Base-by-base conservation (phyloP, 179 eudicot species). In the Carnegiea gigantea region DNA sequence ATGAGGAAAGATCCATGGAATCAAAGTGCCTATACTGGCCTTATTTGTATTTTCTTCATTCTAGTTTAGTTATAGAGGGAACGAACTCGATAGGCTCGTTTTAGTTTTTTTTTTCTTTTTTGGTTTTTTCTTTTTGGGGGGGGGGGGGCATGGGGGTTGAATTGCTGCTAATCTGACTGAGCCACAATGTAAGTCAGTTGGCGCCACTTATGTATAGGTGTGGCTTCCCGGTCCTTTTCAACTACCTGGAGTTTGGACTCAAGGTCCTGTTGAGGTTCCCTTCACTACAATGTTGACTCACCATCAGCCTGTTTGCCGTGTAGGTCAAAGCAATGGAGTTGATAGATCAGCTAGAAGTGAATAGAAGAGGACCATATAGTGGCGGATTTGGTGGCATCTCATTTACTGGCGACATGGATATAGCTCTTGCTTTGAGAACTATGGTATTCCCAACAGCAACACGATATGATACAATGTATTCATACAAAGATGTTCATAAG, bases 301-400 rank as follows among this genome's bases (percentile, higher is more conserved):
- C 18, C 57, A 12, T 51, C 57, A 4, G 57, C 10, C 4, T 51
- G 57, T 43, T 62, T 59, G 20, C 26, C 23, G 13, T 84, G 59
- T 38, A 89, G 91, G 91, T 89, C 10, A 89, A 85, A 83, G 91
- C 91, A 23, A 89, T 87, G 91, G 91, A 89, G 78, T 64, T 89
- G 38, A 87, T 89, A 38, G 91, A 89, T 30, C 67, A 87, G 82
- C 83, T 89, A 14, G 91, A 89, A 82, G 88, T 82, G 51, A 85
- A 82, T 9, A 83, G 89, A 73, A 88, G 91, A 62, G 91, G 91
- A 78, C 91, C 91, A 49, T 89, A 89, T 60, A 87, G 91, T 43
- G 91, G 91, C 57, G 91, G 91, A 59, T 89, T 89, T 77, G 91
- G 91, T 24, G 89, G 91, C 44, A 89, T 89, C 79, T 89, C 91